Percentiles rank a stretch among this genome's conserved stretches.
Evolutionary conservation across 2,329 filamentous ascomycete species (phyloP).

Genomic region (Curvularia hawaiiensis): DNA sequence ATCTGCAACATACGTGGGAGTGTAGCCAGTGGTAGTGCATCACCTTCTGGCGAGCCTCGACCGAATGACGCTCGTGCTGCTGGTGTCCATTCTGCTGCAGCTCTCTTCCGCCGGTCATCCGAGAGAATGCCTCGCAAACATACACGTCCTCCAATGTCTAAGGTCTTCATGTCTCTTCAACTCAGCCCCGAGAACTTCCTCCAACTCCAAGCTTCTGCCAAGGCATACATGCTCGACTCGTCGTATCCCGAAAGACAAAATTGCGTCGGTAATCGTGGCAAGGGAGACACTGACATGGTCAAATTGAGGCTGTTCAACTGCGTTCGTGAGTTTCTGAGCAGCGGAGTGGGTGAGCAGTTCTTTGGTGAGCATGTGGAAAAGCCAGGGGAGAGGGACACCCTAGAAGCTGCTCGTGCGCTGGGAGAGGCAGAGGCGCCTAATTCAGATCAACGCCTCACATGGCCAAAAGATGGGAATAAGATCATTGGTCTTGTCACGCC

Average conservation of each 20-base stretch:
- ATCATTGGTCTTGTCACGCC: slow-evolving; percentile 64
- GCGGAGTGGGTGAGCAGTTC: slow-evolving; percentile 57
- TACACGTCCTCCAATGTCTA: slow-evolving; percentile 63
- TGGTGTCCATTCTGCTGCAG: slow-evolving; percentile 58
- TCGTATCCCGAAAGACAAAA: slow-evolving; percentile 59
- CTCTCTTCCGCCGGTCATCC: slow-evolving; percentile 55
- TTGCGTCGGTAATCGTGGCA: slow-evolving; percentile 63
- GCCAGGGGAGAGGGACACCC: slow-evolving; percentile 39
- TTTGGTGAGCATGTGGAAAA: slow-evolving; percentile 50
- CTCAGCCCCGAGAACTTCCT: slow-evolving; percentile 62
- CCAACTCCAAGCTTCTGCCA: slow-evolving; percentile 60
- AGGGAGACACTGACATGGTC: slow-evolving; percentile 61
- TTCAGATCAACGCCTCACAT: slow-evolving; percentile 50
- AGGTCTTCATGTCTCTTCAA: slow-evolving; percentile 61
- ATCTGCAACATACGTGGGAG: slow-evolving; percentile 2
- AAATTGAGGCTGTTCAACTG: slow-evolving; percentile 62
- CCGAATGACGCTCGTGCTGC: slow-evolving; percentile 53
- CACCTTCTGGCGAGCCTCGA: slow-evolving; percentile 25
- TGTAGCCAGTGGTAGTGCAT: slow-evolving; percentile 15
- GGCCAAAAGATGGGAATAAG: slow-evolving; percentile 61
- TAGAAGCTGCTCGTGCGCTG: slow-evolving; percentile 41
- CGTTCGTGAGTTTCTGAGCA: slow-evolving; percentile 59
- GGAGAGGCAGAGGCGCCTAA: slow-evolving; percentile 48
- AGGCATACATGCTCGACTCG: slow-evolving; percentile 63
- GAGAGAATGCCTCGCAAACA: slow-evolving; percentile 58